These are phyloP conservation scores for Parietaria judaica DNA, from an alignment of 306 rosid genomes.

Conservation along the genomic window DNA sequence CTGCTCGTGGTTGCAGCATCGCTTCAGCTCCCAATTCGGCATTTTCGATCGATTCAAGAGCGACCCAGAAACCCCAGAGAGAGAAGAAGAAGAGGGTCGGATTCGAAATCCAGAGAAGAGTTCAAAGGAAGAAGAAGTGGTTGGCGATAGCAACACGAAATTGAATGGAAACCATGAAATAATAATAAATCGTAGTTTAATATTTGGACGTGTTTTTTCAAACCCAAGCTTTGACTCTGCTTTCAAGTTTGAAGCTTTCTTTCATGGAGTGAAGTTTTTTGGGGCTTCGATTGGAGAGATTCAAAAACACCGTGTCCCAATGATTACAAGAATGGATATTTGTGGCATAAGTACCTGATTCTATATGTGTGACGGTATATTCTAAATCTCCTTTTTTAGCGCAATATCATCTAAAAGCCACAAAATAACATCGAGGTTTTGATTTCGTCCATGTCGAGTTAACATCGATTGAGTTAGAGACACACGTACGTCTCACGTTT, in stretches of 20 bases:
- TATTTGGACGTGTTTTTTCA: neutral
- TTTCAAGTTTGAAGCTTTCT: neutral
- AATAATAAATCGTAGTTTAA: neutral
- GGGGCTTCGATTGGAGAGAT: neutral
- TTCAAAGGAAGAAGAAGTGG: too few relatives aligned
- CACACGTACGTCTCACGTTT: too few relatives aligned
- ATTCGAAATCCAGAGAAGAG: neutral
- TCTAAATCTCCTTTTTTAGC: too few relatives aligned
- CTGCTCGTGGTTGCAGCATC: conserved; percentile 74
- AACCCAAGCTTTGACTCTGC: too few relatives aligned
- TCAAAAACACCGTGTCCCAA: too few relatives aligned
- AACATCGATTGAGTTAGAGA: too few relatives aligned
- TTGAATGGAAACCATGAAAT: conserved; percentile 1
- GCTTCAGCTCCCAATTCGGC: conserved; percentile 87
- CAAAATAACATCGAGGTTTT: too few relatives aligned
- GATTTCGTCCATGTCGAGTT: too few relatives aligned
- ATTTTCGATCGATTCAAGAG: conserved; percentile 13
- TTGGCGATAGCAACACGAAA: neutral
- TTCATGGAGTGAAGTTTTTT: neutral
- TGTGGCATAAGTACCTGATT: too few relatives aligned
- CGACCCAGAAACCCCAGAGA: conserved; percentile 11
- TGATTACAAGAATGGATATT: too few relatives aligned
- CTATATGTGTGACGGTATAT: too few relatives aligned
- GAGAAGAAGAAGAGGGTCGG: neutral
- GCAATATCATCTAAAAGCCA: too few relatives aligned